Evolutionary conservation across 345 rosid species (phyloP).

Genomic region (Geranium brycei): DNA sequence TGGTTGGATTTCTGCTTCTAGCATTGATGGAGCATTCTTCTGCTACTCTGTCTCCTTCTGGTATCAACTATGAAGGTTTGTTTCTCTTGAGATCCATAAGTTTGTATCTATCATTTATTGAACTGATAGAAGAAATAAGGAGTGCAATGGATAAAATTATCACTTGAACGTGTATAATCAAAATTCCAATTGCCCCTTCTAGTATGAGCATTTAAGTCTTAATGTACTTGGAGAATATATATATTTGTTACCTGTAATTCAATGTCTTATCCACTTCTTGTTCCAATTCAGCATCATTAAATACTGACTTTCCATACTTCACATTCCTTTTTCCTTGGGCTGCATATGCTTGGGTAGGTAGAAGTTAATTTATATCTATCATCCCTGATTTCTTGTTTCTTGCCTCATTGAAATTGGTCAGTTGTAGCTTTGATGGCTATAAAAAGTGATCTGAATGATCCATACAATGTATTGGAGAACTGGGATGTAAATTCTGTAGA

Average conservation of each 20-base stretch:
- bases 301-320: no score
- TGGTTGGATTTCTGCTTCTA: slow-evolving; percentile 43
- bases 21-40: slow-evolving; percentile 43
- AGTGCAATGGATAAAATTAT: not conserved
- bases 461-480: slow-evolving; percentile 77
- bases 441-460: slow-evolving; percentile 67
- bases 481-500: slow-evolving; percentile 97
- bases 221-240: not conserved
- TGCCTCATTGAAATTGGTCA: slow-evolving; percentile 30
- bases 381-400: slow-evolving; percentile 3
- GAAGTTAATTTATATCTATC: not conserved
- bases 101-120: not conserved
- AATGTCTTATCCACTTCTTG: not conserved
- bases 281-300: no score
- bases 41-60: slow-evolving; percentile 92
- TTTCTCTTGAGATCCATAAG: slow-evolving; percentile 4
- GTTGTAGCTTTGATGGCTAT: slow-evolving; percentile 87
- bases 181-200: not conserved
- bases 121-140: not conserved
- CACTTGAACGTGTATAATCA: not conserved
- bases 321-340: not conserved
- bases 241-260: not conserved
- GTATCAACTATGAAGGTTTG: slow-evolving; percentile 96
- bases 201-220: not conserved
- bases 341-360: no score